phyloP scores from a whole-genome alignment of 139 green algal genomes.

The Asterochloris sp. region DNA sequence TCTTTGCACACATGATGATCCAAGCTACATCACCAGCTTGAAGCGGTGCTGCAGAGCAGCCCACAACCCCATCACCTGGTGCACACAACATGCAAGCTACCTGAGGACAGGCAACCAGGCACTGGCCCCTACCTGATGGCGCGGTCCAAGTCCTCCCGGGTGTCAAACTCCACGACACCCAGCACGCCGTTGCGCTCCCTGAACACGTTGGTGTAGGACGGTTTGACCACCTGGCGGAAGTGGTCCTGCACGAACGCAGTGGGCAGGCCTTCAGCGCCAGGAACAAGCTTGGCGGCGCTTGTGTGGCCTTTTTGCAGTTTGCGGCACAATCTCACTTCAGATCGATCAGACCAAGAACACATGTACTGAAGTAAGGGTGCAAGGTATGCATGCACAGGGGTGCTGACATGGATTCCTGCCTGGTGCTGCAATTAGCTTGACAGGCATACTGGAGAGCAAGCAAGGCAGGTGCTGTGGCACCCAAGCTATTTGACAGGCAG shows the following conservation, averaged over 20 bases:
- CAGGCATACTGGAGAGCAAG: too few relatives aligned
- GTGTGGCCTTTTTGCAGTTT: neutral
- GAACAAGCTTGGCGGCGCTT: neutral
- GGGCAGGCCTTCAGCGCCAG: neutral
- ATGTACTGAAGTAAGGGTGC: too few relatives aligned
- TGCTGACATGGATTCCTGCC: too few relatives aligned
- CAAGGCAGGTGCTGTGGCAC: too few relatives aligned
- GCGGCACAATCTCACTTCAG: too few relatives aligned
- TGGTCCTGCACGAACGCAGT: constrained; percentile 50
- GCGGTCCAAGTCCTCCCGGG: constrained; percentile 44
- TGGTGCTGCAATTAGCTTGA: too few relatives aligned
- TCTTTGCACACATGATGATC: too few relatives aligned
- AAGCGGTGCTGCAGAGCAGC: too few relatives aligned
- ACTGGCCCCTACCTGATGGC: constrained; percentile 28
- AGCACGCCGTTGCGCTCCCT: constrained; percentile 43
- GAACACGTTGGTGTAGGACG: constrained; percentile 69
- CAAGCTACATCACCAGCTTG: too few relatives aligned
- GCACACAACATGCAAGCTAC: neutral
- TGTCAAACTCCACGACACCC: constrained; percentile 69
- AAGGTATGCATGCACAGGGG: too few relatives aligned
- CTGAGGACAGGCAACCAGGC: neutral
- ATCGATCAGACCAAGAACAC: too few relatives aligned
- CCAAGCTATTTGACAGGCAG: too few relatives aligned
- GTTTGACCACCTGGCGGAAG: constrained; percentile 60
- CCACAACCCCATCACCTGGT: neutral